Conservation (phyloP, 495 filamentous ascomycete species). For the Lineolata rhizophorae region DNA sequence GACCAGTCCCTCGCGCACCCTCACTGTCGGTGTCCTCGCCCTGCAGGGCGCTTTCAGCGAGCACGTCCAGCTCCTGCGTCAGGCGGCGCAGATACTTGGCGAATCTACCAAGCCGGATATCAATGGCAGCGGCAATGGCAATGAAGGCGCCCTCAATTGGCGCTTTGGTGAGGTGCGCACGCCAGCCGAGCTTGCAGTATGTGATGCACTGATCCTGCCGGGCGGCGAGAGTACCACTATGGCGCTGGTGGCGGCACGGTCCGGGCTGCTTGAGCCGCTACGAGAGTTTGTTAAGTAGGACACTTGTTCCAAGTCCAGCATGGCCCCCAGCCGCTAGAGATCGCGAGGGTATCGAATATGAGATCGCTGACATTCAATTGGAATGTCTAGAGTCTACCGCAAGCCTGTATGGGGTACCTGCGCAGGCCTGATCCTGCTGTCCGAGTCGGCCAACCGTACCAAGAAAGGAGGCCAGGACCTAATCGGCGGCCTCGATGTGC, state of each 20-base stretch:
- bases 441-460: slow-evolving; percentile 67
- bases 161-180: slow-evolving; percentile 64
- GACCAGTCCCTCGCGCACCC: too few species aligned
- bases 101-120: slow-evolving; percentile 8
- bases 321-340: too few species aligned
- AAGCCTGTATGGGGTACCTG: slow-evolving; percentile 94
- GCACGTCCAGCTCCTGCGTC: slow-evolving; percentile 54
- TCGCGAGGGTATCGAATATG: too few species aligned
- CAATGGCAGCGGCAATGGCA: slow-evolving; percentile 1
- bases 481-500: slow-evolving; percentile 77
- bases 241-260: slow-evolving; percentile 64
- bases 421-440: slow-evolving; percentile 79
- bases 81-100: slow-evolving; percentile 29
- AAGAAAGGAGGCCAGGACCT: slow-evolving; percentile 86
- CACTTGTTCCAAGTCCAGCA: background rate
- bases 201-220: slow-evolving; percentile 73
- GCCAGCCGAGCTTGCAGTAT: slow-evolving; percentile 39
- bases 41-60: slow-evolving; percentile 88
- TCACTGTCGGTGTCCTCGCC: slow-evolving; percentile 69
- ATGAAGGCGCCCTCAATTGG: slow-evolving; percentile 30
- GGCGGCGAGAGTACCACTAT: slow-evolving; percentile 93
- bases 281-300: slow-evolving; percentile 84
- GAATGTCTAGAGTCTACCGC: slow-evolving; percentile 26
- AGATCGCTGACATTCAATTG: slow-evolving; percentile 1
- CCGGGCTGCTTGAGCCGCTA: slow-evolving; percentile 61